Base-by-base conservation (phyloP, 768 basidiomycete genomes). In the Coprinellus aureogranulatus region DNA sequence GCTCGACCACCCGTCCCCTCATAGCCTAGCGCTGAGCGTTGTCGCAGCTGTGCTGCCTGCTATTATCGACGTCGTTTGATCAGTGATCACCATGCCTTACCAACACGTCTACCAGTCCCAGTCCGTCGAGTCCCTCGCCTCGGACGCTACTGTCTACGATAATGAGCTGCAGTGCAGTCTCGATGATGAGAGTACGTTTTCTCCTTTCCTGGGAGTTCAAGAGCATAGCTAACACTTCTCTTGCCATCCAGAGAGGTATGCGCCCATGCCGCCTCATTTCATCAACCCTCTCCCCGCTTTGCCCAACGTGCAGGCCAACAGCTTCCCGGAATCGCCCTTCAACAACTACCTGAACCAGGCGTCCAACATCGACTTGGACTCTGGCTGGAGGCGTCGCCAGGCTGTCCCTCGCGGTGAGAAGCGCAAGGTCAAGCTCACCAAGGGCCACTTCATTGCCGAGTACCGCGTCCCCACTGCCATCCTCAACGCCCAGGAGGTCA, bases 391-490 rank as follows among this genome's bases (percentile, higher is more conserved):
- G 48, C 84, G 87, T 53, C 85, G 90, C 53, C 90, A 93, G 71
- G 89, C 88, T 39, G 87, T 92, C 70, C 88, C 88, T 65, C 87
- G 91, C 49, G 75, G 90, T 58, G 89, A 91, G 28, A 92, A 89
- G n/a, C 86, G 89, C 64, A 90, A 87, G 68, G 89, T 95, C 77
- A 87, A 90, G 69, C 84, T 95, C 57, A 94, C 90, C 14, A 81
- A 90, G 52, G 93, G 93, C 55, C 87, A 92, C 66, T 94, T 91
- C 72, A 89, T 94, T 70, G 81, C 85, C 28, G 91, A 94, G 64
- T 92, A 92, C 67, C 76, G 83, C 6, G 92, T 92, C 1, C 92
- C 91, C 2, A 85, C 87, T 1, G 86, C 90, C 4, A 82, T 93
- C 51, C 77, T 77, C 61, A 87, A 83, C 55, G 90, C 90, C 14